Percentiles rank a stretch among this genome's conserved stretches.
phyloP scores from a whole-genome alignment of 1,284 basidiomycete genomes.

The Microbotryum violaceum region DNA sequence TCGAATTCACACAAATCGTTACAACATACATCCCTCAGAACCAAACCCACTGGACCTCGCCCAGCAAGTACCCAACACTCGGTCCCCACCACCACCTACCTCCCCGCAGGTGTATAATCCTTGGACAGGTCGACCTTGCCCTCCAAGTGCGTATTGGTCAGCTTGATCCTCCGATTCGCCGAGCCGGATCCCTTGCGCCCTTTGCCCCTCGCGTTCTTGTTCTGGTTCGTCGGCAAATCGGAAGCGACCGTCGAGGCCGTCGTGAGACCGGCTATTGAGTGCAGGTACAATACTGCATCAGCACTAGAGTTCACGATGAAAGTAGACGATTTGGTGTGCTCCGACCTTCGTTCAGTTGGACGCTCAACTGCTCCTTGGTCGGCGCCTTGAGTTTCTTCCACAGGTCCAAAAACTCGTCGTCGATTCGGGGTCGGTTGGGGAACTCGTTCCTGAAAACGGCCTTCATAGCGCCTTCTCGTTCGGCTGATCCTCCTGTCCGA shows the following conservation, averaged over 20 bases:
- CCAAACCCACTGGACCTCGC: too few species aligned
- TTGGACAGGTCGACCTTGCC: conserved; percentile 64
- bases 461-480: conserved; percentile 58
- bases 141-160: conserved; percentile 80
- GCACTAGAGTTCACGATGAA: background rate
- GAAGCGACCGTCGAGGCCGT: conserved; percentile 19
- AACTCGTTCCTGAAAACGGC: conserved; percentile 91
- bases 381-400: conserved; percentile 80
- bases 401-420: conserved; percentile 64
- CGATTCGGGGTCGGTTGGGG: conserved; percentile 41
- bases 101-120: conserved; percentile 41
- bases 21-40: too few species aligned
- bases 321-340: conserved; percentile 1
- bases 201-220: conserved; percentile 56
- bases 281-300: too few species aligned
- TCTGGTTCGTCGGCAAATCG: conserved; percentile 7
- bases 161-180: conserved; percentile 64
- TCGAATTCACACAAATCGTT: too few species aligned
- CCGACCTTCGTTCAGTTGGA: conserved; percentile 61
- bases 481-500: conserved; percentile 52
- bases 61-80: too few species aligned
- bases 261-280: conserved; percentile 22
- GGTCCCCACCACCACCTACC: background rate
- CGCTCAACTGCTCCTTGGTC: conserved; percentile 63
- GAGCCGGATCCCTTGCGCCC: conserved; percentile 62